Percentiles rank a stretch among this genome's conserved stretches.
Conservation (phyloP, 2,329 filamentous ascomycete species). For the Talaromyces atroroseus region DNA sequence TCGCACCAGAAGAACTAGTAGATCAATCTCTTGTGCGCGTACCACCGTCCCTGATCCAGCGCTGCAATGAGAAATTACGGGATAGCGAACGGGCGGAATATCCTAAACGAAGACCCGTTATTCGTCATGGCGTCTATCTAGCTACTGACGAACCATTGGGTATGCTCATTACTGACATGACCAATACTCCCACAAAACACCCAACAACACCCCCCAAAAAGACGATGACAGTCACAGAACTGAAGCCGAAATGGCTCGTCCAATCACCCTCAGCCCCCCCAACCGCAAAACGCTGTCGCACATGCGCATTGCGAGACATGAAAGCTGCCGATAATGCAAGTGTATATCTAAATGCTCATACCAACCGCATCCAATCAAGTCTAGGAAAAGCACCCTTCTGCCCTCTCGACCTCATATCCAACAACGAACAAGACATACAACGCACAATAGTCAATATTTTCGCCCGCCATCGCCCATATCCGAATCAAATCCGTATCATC, state of each 20-base stretch:
- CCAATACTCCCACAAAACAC: conserved; percentile 24
- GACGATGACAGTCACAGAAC: conserved; percentile 53
- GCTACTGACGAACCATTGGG: conserved; percentile 55
- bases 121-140: conserved; percentile 49
- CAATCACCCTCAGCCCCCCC: conserved; percentile 68
- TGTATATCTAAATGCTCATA: conserved; percentile 23
- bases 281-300: conserved; percentile 62
- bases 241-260: conserved; percentile 80
- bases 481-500: conserved; percentile 34
- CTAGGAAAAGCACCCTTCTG: conserved; percentile 47
- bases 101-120: conserved; percentile 34
- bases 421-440: conserved; percentile 39
- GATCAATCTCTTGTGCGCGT: conserved; percentile 51
- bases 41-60: conserved; percentile 38
- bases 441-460: conserved; percentile 32
- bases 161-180: conserved; percentile 72
- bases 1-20: conserved; percentile 51
- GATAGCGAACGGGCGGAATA: conserved; percentile 39
- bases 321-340: conserved; percentile 22
- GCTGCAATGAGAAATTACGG: conserved; percentile 52
- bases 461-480: neutral
- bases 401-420: conserved; percentile 58
- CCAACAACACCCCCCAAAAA: conserved; percentile 18
- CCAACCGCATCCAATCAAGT: conserved; percentile 17
- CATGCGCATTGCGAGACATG: conserved; percentile 59